Evolutionary conservation across 1,284 basidiomycete genomes (phyloP).

Genomic region (Ustilago nuda): DNA sequence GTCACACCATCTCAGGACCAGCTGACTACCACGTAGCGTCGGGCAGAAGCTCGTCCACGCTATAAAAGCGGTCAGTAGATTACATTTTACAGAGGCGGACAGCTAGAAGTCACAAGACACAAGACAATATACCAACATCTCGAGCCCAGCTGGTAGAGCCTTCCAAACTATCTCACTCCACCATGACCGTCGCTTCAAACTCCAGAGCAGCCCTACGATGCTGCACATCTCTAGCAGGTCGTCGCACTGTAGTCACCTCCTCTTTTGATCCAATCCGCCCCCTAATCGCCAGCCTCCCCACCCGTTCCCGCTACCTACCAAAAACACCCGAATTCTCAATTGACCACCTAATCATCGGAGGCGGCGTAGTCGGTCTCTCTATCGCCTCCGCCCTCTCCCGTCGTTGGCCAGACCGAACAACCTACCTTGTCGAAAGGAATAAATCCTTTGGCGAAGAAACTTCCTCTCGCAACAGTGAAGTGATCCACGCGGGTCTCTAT

Average conservation of each 20-base stretch:
- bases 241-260: constrained; percentile 28
- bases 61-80: not conserved
- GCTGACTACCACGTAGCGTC: not conserved
- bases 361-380: constrained; percentile 88
- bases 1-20: constrained; percentile 3
- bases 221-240: not conserved
- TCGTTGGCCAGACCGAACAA: constrained; percentile 79
- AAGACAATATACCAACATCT: not conserved
- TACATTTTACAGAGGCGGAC: not conserved
- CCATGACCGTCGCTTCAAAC: constrained; percentile 9
- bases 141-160: too few species aligned
- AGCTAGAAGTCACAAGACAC: not conserved
- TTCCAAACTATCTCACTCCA: not conserved
- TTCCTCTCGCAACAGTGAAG: constrained; percentile 89
- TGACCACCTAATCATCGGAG: constrained; percentile 94
- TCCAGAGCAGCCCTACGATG: constrained; percentile 3
- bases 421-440: constrained; percentile 87
- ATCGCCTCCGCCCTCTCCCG: constrained; percentile 81
- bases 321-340: constrained; percentile 77
- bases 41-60: not conserved
- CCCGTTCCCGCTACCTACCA: constrained; percentile 38
- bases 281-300: constrained; percentile 46
- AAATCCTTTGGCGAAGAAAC: constrained; percentile 64
- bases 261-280: constrained; percentile 20
- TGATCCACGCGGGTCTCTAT: constrained; percentile 81